Base-by-base conservation (phyloP, 176 grass and related monocot species). In the Microstegium vimineum region DNA sequence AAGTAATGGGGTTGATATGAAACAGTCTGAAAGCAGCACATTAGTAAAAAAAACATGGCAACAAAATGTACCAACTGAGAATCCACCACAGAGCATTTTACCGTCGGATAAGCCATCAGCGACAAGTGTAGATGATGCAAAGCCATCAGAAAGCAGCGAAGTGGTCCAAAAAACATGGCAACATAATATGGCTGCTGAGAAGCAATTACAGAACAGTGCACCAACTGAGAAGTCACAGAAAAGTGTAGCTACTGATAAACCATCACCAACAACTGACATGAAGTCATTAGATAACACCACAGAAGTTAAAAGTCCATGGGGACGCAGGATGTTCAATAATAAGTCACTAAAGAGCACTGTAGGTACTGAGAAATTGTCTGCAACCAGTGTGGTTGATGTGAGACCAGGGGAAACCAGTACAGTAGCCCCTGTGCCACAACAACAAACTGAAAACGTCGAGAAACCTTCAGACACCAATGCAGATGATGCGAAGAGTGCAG, bases 281-380 rank as follows among this genome's bases (percentile, higher is more conserved):
- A 82, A 86, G 62, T 32, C 88, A 69, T 82, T 62, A 83, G 88
- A 86, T 79, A 90, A 63, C 62, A 86, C 18, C 74, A 79, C 74
- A 51, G 2, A 76, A 86, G 27, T 83, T 75, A 90, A 75, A 79
- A 83, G 47, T 22, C 80, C 80, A 47, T 90, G 88, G 84, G 79
- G 77, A 26, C 68, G 47, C 49, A 83, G 31, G 51, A 25, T 82
- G 46, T 75, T 81, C 43, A 90, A 31, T 73, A 74, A 73, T 69
- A 86, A 86, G 62, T 42, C 46, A 78, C n/a, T 49, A 13, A 76
- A 69, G 75, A 86, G 41, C 63, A 82, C 57, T 62, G 32, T n/a
- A n/a, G 46, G 75, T 30, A 30, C 51, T 16, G 85, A 82, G 51
- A 87, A 82, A 74, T 41, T 23, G 2, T 65, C 51, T 37, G 37